Evolutionary conservation across 2,329 filamentous ascomycete genomes (phyloP).

Genomic region (Phyllosticta capitalensis): DNA sequence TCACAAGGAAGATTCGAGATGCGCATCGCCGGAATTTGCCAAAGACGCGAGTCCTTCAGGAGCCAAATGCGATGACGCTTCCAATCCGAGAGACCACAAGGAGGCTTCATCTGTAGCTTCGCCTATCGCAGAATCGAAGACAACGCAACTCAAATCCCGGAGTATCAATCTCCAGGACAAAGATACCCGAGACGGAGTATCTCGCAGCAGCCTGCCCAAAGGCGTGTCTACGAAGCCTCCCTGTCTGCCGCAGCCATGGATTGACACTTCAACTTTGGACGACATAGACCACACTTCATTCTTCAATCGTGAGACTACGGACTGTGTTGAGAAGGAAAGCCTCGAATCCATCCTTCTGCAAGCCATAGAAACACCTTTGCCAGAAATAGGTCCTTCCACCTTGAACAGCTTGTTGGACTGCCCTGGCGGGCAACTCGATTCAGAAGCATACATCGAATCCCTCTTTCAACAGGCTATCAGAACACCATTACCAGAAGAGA

Average conservation of each 20-base stretch:
- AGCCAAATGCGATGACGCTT: no score
- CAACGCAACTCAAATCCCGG: no score
- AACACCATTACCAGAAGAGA: neutral
- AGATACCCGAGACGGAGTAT: neutral
- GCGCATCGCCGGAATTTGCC: neutral
- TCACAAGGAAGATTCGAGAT: neutral
- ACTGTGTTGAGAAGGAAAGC: neutral
- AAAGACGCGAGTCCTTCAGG: neutral
- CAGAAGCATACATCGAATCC: neutral
- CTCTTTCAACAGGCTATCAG: neutral
- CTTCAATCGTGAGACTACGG: neutral
- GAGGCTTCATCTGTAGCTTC: no score
- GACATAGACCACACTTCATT: neutral
- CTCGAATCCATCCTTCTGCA: neutral
- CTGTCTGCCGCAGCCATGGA: neutral
- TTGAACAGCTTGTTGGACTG: neutral
- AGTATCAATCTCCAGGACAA: neutral
- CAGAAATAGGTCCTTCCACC: neutral
- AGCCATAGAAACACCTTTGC: neutral
- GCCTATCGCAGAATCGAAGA: no score
- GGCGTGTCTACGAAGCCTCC: neutral
- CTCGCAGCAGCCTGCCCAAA: neutral
- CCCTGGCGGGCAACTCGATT: neutral
- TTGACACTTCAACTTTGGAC: neutral
- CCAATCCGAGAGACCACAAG: no score